Conservation (phyloP, 2,329 filamentous ascomycete species). For the Fusarium sulawesiense region DNA sequence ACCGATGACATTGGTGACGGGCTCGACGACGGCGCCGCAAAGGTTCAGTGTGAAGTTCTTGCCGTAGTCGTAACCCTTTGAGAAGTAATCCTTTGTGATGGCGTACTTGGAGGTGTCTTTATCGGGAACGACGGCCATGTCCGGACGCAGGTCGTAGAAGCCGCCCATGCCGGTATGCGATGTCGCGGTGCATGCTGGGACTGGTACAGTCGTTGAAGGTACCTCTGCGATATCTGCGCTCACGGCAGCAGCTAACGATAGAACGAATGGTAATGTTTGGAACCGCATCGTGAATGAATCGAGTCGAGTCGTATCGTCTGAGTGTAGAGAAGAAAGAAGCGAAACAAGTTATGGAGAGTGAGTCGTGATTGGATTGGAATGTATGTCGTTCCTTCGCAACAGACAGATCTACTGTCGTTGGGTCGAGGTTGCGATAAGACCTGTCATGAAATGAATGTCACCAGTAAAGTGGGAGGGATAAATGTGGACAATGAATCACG, state of each 20-base stretch:
- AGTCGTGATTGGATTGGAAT: constrained; percentile 5
- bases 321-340: not conserved
- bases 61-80: constrained; percentile 79
- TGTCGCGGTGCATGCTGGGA: constrained; percentile 66
- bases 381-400: constrained; percentile 6
- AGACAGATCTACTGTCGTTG: constrained; percentile 18
- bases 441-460: constrained; percentile 23
- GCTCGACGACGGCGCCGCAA: constrained; percentile 78
- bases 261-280: constrained; percentile 46
- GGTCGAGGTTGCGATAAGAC: constrained; percentile 9
- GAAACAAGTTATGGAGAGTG: not conserved
- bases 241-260: constrained; percentile 52
- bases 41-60: constrained; percentile 88
- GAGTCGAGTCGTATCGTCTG: not conserved
- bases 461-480: constrained; percentile 1
- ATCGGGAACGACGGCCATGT: constrained; percentile 59
- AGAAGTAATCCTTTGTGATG: constrained; percentile 66
- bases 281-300: constrained; percentile 45
- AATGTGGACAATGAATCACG: constrained; percentile 2
- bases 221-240: constrained; percentile 50
- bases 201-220: constrained; percentile 56
- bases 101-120: constrained; percentile 57
- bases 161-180: constrained; percentile 66
- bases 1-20: constrained; percentile 71
- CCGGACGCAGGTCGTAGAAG: constrained; percentile 69